Base-by-base conservation (phyloP, 2,329 filamentous ascomycete species). In the Trichoderma breve region DNA sequence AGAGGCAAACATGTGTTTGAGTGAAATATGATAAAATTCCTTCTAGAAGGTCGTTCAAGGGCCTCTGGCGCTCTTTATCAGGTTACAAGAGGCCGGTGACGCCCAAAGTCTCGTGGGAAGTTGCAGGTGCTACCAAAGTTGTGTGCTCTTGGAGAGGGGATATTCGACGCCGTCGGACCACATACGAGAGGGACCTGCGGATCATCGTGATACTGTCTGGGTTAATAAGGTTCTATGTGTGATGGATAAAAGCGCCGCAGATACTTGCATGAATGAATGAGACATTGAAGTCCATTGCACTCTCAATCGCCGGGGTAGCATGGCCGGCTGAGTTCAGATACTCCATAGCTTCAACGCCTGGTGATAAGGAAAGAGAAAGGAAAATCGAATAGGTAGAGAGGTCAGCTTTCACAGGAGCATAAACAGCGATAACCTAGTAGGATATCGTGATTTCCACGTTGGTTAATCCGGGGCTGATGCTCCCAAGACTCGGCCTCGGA, bases 161-260 rank as follows among this genome's bases (percentile, higher is more conserved):
- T 5, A 60, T 60, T 71, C 58, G 55, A 63, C 64, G 70, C 70
- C 70, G 70, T 72, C 70, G 70, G 64, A 68, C 64, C 64, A 47
- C 70, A 68, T 34, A 36, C 6, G 32, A 64, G 53, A 30, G 32
- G 15, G 64, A 18, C 18, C n/a, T 30, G 32, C 21, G n/a, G 9
- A 12, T 32, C 4, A 34, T 53, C 28, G 70, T 72, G 70, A 68
- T 63, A 57, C 70, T 57, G 43, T 32, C 47, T 21, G 26, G 18
- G 26, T 26, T 26, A n/a, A 60, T 62, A 70, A 30, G 57, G 66
- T 70, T 62, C 15, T 15, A 55, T 32, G 24, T 47, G 26, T 26
- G 26, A 58, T 60, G 43, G 62, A 34, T 57, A 34, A 32, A 47
- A n/a, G n/a, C 36, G 26, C 65, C 36, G 36, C 36, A 18, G 12